phyloP scores from a whole-genome alignment of 2,329 filamentous ascomycete genomes.

The Biscogniauxia mediterranea region DNA sequence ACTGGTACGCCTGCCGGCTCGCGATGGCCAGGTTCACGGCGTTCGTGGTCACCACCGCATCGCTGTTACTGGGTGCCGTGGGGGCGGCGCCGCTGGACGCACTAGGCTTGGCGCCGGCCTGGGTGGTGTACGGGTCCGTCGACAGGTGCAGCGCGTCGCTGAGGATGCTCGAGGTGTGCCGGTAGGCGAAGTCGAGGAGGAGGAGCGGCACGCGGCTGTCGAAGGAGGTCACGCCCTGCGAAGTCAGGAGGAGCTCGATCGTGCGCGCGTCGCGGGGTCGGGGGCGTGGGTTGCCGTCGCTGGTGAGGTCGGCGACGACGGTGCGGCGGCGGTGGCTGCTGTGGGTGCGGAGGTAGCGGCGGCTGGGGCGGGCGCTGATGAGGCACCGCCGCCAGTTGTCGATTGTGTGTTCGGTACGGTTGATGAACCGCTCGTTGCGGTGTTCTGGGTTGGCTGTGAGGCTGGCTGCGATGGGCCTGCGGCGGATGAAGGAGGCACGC shows the following conservation, averaged over 20 bases:
- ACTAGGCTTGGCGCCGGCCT: conserved; percentile 53
- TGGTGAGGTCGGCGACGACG: conserved; percentile 29
- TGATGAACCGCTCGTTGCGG: conserved; percentile 30
- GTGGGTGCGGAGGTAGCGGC: conserved; percentile 7
- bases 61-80: conserved; percentile 43
- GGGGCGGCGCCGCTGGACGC: conserved; percentile 49
- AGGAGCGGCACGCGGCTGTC: conserved; percentile 80
- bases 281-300: conserved; percentile 42
- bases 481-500: conserved; percentile 42
- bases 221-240: conserved; percentile 75
- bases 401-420: conserved; percentile 30
- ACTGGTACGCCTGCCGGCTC: conserved; percentile 66
- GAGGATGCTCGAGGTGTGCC: conserved; percentile 71
- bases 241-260: conserved; percentile 75
- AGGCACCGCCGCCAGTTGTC: conserved; percentile 10
- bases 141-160: conserved; percentile 68
- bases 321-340: conserved; percentile 19
- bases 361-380: conserved; percentile 10
- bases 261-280: conserved; percentile 77
- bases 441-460: conserved; percentile 26
- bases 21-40: conserved; percentile 73
- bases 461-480: conserved; percentile 31
- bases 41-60: conserved; percentile 61
- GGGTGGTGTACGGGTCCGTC: conserved; percentile 64
- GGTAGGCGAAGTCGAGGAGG: conserved; percentile 83